These are phyloP conservation scores for Fusarium palustre DNA, from an alignment of 2,329 filamentous ascomycete species.

Conservation along the genomic window DNA sequence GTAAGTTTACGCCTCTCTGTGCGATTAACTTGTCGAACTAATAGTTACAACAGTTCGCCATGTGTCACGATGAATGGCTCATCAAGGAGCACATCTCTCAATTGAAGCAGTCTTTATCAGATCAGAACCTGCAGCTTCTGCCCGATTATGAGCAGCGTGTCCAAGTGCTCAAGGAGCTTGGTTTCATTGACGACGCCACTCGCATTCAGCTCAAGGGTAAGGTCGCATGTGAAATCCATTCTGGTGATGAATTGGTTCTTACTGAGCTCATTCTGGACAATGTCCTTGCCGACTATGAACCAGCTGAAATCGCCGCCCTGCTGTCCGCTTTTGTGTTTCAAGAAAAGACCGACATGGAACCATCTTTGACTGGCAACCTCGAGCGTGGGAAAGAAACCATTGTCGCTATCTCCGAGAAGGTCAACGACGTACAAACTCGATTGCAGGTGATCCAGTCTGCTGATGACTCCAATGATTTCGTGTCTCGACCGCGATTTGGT, in stretches of 20 bases:
- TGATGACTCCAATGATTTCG: constrained; percentile 94
- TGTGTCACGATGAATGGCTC: constrained; percentile 97
- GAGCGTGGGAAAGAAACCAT: constrained; percentile 88
- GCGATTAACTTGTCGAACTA: constrained; percentile 8
- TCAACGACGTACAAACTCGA: constrained; percentile 88
- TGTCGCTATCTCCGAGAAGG: constrained; percentile 89
- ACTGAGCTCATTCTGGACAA: constrained; percentile 98
- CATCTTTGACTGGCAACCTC: constrained; percentile 83
- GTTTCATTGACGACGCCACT: constrained; percentile 87
- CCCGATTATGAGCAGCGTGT: constrained; percentile 98
- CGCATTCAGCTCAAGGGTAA: constrained; percentile 97
- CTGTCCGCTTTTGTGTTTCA: constrained; percentile 97
- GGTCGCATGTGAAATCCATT: constrained; percentile 98
- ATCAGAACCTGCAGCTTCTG: constrained; percentile 94
- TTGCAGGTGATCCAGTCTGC: constrained; percentile 92
- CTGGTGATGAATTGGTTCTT: constrained; percentile 93
- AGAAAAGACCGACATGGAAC: constrained; percentile 88
- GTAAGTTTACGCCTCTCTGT: constrained; percentile 62
- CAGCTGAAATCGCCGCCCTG: constrained; percentile 94
- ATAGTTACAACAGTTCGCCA: constrained; percentile 76
- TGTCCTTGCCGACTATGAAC: constrained; percentile 92
- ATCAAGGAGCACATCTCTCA: constrained; percentile 93
- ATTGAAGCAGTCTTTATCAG: constrained; percentile 88
- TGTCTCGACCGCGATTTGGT: constrained; percentile 86
- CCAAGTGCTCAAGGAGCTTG: constrained; percentile 88